Base-by-base conservation (phyloP, 139 green algal species). In the Closterium sp. region DNA sequence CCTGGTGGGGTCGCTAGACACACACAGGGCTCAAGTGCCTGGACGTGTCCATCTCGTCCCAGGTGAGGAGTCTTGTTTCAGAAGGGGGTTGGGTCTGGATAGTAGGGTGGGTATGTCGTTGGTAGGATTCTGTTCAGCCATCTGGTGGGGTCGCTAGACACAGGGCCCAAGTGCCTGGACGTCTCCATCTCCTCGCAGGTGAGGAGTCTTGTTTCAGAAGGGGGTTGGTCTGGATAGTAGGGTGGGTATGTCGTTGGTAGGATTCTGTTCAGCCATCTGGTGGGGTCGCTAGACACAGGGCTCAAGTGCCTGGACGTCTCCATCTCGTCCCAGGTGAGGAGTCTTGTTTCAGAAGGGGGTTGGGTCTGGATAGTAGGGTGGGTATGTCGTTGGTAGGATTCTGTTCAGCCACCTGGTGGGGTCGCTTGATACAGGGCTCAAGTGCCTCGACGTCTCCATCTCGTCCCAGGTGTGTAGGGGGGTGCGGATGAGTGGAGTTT, bases 101-200 rank as follows among this genome's bases (percentile, higher is more conserved):
- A 2, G 62, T 5, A 79, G 62, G 62, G 62, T 79, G 62, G 62
- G 38, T 50, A 13, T 50, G 38, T 50, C 4, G 38, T 5, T 27
- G 62, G 62, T 27, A 79, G 17, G 13, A 79, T 13, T 6, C 62
- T 13, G 19, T 99, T 99, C 94, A 94, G 88, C 5, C 97, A 97
- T 96, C 73, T 99, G 31, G 91, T 99, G 31, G 92, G 86, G 42
- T 96, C 95, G 30, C 94, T 99, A 87, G 97, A 99, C 62, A 90
- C 95, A 45, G 97, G 97, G 5, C 93, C 98, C 29, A 97, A 98
- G 94, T 95, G 89, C 27, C 94, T 99, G 28, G 97, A 99, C 85
- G 95, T 97, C 9, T 94, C 62, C 86, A 96, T 98, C 90, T 97
- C 94, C 90, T 96, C 93, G 10, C 95, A 96, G 93, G 92, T 94